Conservation (phyloP, 192 early-diverging fungal genomes). For the Backusella australiensis region DNA sequence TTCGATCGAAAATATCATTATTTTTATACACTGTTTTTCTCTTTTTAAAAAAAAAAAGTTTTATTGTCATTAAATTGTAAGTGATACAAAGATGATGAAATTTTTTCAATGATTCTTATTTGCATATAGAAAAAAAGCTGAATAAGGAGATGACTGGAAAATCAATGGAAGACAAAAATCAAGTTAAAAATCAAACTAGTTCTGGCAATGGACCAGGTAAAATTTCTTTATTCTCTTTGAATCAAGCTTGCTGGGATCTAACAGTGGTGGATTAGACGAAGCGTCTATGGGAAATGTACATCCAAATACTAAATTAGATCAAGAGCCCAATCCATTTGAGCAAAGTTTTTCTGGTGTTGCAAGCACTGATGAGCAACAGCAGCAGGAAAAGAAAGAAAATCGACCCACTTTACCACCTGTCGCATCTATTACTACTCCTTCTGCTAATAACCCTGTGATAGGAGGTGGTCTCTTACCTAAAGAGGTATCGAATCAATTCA, state of each 20-base stretch:
- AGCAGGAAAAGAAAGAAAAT: background rate
- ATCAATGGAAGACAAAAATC: slow-evolving; percentile 1
- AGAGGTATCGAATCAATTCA: slow-evolving; percentile 26
- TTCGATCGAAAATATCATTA: background rate
- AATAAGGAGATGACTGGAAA: slow-evolving; percentile 4
- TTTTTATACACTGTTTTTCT: background rate
- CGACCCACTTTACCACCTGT: background rate
- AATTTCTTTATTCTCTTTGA: background rate
- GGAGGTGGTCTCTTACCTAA: slow-evolving; percentile 29
- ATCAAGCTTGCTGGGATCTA: background rate
- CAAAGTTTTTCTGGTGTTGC: slow-evolving; percentile 3
- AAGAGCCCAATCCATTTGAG: slow-evolving; percentile 9
- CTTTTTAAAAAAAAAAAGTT: background rate
- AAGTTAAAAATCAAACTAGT: slow-evolving; percentile 6
- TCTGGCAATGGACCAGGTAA: background rate
- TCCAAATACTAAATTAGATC: background rate
- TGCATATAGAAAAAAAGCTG: slow-evolving; percentile 1
- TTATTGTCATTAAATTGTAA: background rate
- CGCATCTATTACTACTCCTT: background rate
- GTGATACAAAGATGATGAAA: background rate
- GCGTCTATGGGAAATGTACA: too few species aligned
- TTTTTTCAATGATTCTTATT: slow-evolving; percentile 4
- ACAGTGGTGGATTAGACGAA: background rate
- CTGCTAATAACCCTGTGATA: background rate
- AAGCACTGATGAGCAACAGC: background rate